Evolutionary conservation across 352 stramenopile species (phyloP).

Genomic region (Hyaloperonospora brassicae): DNA sequence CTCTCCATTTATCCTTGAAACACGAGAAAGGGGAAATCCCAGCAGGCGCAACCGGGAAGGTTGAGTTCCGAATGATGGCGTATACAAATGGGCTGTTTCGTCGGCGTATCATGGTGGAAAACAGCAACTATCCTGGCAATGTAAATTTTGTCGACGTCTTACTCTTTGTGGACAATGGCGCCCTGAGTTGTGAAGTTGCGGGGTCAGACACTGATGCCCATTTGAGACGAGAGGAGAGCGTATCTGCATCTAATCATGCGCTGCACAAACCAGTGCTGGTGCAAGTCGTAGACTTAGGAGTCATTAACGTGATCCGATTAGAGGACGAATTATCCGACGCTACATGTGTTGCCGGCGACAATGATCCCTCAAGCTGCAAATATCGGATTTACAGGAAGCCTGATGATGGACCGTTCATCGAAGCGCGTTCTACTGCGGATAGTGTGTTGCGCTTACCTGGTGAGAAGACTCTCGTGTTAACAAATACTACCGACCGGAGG

Average conservation of each 20-base stretch:
- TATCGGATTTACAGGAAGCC: slow-evolving; percentile 59
- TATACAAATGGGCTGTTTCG: slow-evolving; percentile 72
- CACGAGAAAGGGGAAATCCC: slow-evolving; percentile 68
- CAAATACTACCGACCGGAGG: slow-evolving; percentile 44
- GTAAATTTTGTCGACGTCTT: slow-evolving; percentile 68
- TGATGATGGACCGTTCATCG: slow-evolving; percentile 16
- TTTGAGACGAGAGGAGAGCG: neutral
- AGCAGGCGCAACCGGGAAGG: slow-evolving; percentile 40
- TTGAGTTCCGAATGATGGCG: slow-evolving; percentile 60
- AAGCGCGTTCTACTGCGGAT: slow-evolving; percentile 6
- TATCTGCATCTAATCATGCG: neutral
- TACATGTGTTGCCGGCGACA: slow-evolving; percentile 20
- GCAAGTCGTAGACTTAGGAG: slow-evolving; percentile 42
- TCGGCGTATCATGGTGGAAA: slow-evolving; percentile 75
- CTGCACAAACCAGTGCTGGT: slow-evolving; percentile 6
- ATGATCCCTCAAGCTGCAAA: slow-evolving; percentile 32
- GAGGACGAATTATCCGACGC: slow-evolving; percentile 51
- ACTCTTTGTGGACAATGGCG: slow-evolving; percentile 76
- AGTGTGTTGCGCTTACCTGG: slow-evolving; percentile 4
- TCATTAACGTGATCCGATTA: slow-evolving; percentile 62
- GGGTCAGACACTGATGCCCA: slow-evolving; percentile 3
- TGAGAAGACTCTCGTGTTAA: slow-evolving; percentile 35
- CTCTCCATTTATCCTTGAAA: slow-evolving; percentile 55
- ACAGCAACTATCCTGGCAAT: slow-evolving; percentile 74
- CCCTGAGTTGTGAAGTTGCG: slow-evolving; percentile 37